Conservation (phyloP, 202 grass and related monocot species). For the Zizania palustris region DNA sequence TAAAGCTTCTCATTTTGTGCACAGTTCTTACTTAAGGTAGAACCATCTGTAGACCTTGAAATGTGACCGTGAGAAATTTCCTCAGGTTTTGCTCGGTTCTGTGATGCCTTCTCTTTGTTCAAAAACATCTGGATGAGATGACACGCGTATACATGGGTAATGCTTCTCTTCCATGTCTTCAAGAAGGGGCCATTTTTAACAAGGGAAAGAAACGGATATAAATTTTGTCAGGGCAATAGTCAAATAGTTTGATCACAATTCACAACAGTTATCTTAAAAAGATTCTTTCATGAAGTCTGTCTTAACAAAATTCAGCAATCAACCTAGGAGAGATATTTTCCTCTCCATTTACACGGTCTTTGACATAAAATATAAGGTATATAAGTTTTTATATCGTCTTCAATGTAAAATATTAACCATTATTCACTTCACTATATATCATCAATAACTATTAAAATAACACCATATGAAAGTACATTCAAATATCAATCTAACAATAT, state of each 20-base stretch:
- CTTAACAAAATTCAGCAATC: not conserved
- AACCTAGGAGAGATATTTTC: not conserved
- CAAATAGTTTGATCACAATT: not conserved
- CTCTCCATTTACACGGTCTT: not conserved
- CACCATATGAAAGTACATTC: too few relatives aligned
- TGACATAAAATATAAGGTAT: too few relatives aligned
- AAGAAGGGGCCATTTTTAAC: conserved; percentile 10
- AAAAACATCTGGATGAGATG: conserved; percentile 60
- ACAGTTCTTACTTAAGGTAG: conserved; percentile 26
- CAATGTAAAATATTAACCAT: too few relatives aligned
- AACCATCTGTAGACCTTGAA: conserved; percentile 4
- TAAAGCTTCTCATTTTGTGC: conserved; percentile 34
- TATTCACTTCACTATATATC: too few relatives aligned
- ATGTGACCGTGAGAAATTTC: not conserved
- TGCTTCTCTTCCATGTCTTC: conserved; percentile 55
- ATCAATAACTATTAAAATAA: too few relatives aligned
- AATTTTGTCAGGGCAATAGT: not conserved
- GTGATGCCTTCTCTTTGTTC: conserved; percentile 52
- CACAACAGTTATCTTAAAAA: not conserved
- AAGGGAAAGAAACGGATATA: conserved; percentile 34
- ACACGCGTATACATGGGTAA: conserved; percentile 60
- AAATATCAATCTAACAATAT: too few relatives aligned
- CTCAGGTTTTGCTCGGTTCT: conserved; percentile 32
- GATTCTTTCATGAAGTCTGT: not conserved
- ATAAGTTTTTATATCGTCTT: too few relatives aligned